phyloP scores from a whole-genome alignment of 805 yeast species.

The Cyberlindnera maclurae region DNA sequence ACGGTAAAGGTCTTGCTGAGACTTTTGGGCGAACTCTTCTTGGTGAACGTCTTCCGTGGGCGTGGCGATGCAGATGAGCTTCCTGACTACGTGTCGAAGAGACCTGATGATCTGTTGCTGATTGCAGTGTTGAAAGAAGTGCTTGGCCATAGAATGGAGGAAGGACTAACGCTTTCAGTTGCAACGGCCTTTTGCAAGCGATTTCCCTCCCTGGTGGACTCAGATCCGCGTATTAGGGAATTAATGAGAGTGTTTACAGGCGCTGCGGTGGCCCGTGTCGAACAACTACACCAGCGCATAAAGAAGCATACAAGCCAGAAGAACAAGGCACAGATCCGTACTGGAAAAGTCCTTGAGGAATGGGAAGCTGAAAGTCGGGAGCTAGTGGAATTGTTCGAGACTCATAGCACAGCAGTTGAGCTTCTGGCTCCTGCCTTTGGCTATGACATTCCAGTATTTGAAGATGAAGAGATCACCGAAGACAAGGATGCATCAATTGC shows the following conservation, averaged over 20 bases:
- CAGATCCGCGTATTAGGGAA: constrained; percentile 22
- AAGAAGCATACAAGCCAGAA: constrained; percentile 32
- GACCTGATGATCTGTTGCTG: constrained; percentile 33
- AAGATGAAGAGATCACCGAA: constrained; percentile 23
- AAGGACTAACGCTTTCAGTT: constrained; percentile 26
- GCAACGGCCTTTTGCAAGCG: constrained; percentile 45
- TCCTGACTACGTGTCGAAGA: constrained; percentile 37
- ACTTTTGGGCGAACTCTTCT: constrained; percentile 49
- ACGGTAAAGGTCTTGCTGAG: constrained; percentile 42
- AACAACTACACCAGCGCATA: constrained; percentile 30
- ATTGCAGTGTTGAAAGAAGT: constrained; percentile 38
- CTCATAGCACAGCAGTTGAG: constrained; percentile 36
- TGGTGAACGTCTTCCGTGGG: constrained; percentile 48
- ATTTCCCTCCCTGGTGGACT: constrained; percentile 30
- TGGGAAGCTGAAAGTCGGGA: constrained; percentile 29
- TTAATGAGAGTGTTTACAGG: constrained; percentile 37
- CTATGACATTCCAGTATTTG: constrained; percentile 31
- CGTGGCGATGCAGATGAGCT: constrained; percentile 35
- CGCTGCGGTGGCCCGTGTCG: constrained; percentile 33
- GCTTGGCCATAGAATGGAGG: constrained; percentile 32
- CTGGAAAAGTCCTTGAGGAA: constrained; percentile 48
- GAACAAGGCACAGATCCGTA: constrained; percentile 52
- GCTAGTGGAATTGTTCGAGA: constrained; percentile 32
- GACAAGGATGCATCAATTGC: constrained; percentile 20
- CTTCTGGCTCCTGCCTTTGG: constrained; percentile 36